Conservation (phyloP, 352 stramenopile genomes). For the Plasmopara halstedii region DNA sequence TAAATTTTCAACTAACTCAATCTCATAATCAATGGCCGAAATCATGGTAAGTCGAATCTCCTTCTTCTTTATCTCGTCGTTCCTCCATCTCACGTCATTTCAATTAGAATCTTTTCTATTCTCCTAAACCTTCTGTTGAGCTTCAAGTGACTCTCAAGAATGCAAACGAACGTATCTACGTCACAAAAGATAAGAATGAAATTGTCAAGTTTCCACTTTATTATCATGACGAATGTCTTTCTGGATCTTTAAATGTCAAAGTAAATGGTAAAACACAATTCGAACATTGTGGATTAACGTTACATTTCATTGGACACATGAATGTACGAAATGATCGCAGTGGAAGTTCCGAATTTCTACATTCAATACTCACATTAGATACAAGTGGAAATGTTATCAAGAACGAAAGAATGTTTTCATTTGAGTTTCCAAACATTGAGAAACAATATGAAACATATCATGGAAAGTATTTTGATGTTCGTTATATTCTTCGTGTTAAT, state of each 20-base stretch:
- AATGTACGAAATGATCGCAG: slow-evolving; percentile 78
- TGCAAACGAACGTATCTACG: too few species aligned
- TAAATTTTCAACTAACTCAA: too few species aligned
- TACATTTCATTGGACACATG: slow-evolving; percentile 95
- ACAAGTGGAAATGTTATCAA: slow-evolving; percentile 59
- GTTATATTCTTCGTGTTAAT: slow-evolving; percentile 94
- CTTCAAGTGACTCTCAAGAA: too few species aligned
- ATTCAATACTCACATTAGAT: slow-evolving; percentile 86
- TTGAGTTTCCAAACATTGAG: slow-evolving; percentile 92
- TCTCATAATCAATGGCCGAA: too few species aligned
- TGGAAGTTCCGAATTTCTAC: slow-evolving; percentile 90
- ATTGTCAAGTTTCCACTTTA: slow-evolving; percentile 44
- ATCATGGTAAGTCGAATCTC: too few species aligned
- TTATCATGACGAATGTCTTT: slow-evolving; percentile 44
- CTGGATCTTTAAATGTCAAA: slow-evolving; percentile 51
- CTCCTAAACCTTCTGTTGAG: too few species aligned
- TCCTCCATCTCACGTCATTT: too few species aligned
- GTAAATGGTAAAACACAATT: slow-evolving; percentile 88
- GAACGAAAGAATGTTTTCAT: slow-evolving; percentile 65
- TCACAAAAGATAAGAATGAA: too few species aligned
- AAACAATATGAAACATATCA: slow-evolving; percentile 97
- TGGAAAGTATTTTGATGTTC: slow-evolving; percentile 92
- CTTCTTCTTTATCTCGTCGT: too few species aligned
- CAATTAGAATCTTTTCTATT: too few species aligned
- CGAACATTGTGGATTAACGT: slow-evolving; percentile 94